A percentile compares a stretch with the other conserved stretches of the same genome.
Evolutionary conservation across 331 rosid species (phyloP).

Genomic region (Malus hybrid): DNA sequence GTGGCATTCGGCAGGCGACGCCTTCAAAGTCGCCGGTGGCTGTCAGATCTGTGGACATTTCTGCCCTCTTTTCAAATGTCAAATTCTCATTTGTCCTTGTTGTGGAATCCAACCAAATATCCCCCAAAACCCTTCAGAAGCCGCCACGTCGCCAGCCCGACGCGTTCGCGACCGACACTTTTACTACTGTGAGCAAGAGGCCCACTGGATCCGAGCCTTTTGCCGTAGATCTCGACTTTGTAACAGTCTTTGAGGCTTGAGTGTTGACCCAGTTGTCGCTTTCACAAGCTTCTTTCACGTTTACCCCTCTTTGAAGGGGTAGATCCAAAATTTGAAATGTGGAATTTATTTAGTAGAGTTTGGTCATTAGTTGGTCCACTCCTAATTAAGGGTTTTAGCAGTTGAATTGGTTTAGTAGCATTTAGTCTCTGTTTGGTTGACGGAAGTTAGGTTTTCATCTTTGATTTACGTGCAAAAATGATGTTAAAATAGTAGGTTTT

Average conservation of each 20-base stretch:
- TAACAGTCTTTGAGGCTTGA: no score
- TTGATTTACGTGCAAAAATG: no score
- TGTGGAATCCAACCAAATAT: neutral
- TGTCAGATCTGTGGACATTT: neutral
- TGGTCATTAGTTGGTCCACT: neutral
- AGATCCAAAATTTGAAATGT: neutral
- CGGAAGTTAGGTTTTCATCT: no score
- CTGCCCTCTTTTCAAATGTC: neutral
- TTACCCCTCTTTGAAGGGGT: neutral
- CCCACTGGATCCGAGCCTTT: no score
- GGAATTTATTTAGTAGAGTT: neutral
- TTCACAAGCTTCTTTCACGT: neutral
- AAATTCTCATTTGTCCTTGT: no score
- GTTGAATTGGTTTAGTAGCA: no score
- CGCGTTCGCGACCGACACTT: neutral
- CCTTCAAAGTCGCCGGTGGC: constrained; percentile 22
- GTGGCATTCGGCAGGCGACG: constrained; percentile 5
- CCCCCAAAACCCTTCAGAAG: neutral
- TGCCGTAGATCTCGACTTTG: neutral
- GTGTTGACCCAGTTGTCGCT: no score
- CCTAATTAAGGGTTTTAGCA: neutral
- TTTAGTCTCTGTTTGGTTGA: no score
- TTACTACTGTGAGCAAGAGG: neutral
- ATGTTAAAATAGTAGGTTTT: no score
- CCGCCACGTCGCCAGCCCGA: neutral